Conservation (phyloP, 305 asterid genomes). For the Caryopteris hybrid region DNA sequence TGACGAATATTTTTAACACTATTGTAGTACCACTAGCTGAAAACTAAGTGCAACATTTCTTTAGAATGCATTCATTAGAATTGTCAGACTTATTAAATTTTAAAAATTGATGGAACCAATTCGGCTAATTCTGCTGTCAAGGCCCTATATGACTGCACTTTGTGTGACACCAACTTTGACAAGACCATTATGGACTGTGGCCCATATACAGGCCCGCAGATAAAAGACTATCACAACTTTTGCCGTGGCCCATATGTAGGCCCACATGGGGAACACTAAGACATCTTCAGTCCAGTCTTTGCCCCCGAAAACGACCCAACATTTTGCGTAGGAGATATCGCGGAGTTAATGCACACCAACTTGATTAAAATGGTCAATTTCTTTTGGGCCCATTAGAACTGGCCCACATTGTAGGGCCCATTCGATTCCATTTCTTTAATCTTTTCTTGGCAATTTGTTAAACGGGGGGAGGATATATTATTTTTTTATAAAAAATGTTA, state of each 20-base stretch:
- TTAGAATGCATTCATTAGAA: not conserved
- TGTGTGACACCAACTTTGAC: conserved; percentile 11
- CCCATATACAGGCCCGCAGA: not conserved
- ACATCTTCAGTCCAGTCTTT: conserved; percentile 35
- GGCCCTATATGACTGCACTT: not conserved
- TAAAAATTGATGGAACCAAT: not conserved
- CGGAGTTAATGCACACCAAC: conserved; percentile 17
- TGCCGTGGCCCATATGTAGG: conserved; percentile 16
- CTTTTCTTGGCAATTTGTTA: no score
- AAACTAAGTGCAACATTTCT: not conserved
- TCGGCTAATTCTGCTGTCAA: not conserved
- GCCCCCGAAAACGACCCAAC: conserved; percentile 37
- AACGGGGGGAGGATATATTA: no score
- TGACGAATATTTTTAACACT: no score
- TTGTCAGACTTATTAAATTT: not conserved
- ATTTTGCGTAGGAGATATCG: conserved; percentile 5
- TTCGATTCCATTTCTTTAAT: no score
- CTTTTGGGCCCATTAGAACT: conserved; percentile 21
- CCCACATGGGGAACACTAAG: conserved; percentile 35
- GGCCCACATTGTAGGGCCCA: conserved; percentile 1
- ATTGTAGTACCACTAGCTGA: not conserved
- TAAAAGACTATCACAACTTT: no score
- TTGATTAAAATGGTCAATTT: conserved; percentile 11
- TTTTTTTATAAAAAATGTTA: no score
- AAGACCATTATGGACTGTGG: not conserved